Base-by-base conservation (phyloP, 331 rosid species). In the Quercus phellos region DNA sequence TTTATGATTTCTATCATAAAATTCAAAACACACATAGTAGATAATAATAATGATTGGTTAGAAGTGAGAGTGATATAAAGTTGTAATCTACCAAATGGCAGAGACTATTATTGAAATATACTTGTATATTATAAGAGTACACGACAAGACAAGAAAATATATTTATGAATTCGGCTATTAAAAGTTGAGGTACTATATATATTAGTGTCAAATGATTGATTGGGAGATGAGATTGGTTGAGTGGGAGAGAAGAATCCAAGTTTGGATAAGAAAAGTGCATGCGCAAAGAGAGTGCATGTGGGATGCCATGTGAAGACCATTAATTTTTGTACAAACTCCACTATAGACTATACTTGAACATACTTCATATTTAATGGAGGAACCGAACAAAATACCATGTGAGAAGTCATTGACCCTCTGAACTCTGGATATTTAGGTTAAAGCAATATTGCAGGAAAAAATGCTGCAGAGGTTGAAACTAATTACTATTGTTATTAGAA, bases 271-370 rank as follows among this genome's bases (percentile, higher is more conserved):
- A 68, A 72, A 58, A 86, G 83, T 79, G 83, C 74, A 22, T 38
- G 46, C 46, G 46, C 46, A 3, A 46, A 74, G 38, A 70, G 29
- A 68, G 54, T 55, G 83, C 97, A 89, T 88, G 91, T 92, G 93
- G 74, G 59, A 19, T 73, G 85, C 87, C 97, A 91, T 84, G 97
- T 90, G 93, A 85, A 82, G 76, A 27, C 74, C 83, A 88, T 84
- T 84, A 70, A 88, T 76, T 79, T 87, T 77, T 73, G 79, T 75
- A 80, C 77, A 53, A 68, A 59, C 75, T 70, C 87, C 81, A 74
- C 77, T 85, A 77, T 79, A 67, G 79, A 74, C 77, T 85, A 77
- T 79, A 67, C 84, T 79, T 81, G 18, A 79, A 70, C 74, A 75
- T 50, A 86, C 63, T 55, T 77, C 6, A 13, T 14, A 75, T 75